These are phyloP conservation scores for Eleusine coracana DNA, from an alignment of 176 grass and related monocot species.

Conservation along the genomic window DNA sequence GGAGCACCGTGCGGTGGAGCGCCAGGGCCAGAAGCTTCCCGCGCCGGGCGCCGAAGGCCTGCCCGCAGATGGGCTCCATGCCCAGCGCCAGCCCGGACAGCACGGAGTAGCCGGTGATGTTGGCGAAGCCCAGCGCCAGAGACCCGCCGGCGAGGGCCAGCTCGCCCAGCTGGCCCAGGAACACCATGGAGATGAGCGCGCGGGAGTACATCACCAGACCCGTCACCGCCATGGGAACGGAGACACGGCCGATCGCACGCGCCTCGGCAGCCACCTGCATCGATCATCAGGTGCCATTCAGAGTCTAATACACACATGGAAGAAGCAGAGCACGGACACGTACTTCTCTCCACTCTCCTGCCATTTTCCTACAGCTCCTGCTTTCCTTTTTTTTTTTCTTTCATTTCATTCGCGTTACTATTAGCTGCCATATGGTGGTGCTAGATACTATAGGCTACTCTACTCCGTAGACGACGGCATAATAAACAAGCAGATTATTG, in stretches of 20 bases:
- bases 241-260: constrained; percentile 73
- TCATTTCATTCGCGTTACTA: background rate
- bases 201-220: constrained; percentile 91
- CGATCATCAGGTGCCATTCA: background rate
- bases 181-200: constrained; percentile 89
- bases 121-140: constrained; percentile 84
- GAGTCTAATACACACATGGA: background rate
- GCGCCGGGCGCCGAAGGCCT: constrained; percentile 80
- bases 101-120: constrained; percentile 96
- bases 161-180: constrained; percentile 79
- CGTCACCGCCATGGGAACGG: constrained; percentile 77
- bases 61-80: constrained; percentile 98
- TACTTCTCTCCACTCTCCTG: background rate
- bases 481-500: constrained; percentile 4
- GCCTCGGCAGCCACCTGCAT: constrained; percentile 76
- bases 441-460: background rate
- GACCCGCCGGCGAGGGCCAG: constrained; percentile 86
- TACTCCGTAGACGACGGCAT: background rate
- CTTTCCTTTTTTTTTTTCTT: constrained; percentile 32
- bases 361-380: constrained; percentile 31
- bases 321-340: constrained; percentile 1
- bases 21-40: constrained; percentile 73
- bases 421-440: background rate
- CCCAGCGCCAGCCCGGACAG: constrained; percentile 85
- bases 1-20: constrained; percentile 81